Base-by-base conservation (phyloP, 495 filamentous ascomycete species). In the Hyaloscypha finlandica region DNA sequence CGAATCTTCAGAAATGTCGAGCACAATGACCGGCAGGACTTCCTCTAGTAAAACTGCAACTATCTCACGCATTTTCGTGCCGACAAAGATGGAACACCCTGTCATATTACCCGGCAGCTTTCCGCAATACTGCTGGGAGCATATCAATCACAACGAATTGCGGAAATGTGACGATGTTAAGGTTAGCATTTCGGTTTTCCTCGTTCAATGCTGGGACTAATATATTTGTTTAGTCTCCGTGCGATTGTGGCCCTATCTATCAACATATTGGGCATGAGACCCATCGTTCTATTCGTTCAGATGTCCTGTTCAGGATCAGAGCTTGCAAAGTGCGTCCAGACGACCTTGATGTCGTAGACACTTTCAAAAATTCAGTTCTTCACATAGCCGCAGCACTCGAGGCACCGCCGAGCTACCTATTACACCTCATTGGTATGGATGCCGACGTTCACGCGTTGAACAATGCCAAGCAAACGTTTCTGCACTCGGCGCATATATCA, bases 71-170 rank as follows among this genome's bases (percentile, higher is more conserved):
- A 22, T 37, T 14, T 60, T 25, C 20, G 45, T 31, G 8, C 29
- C 20, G 12, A 35, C 31, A 30, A 48, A 45, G 42, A 45, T 37
- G 14, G 16, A 39, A 57, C 29, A 35, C 57, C 61, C 61, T 19
- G 54, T 64, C 11, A 45, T 57, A 31, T 30, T 65, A 3, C 67
- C 67, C 33, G 67, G 67, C 5, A 30, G 42, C 42, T 69, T 69
- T 20, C 67, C 67, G 3, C 32, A 55, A 16, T 69, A 69, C 35
- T 69, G 67, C 51, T 69, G 67, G 67, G 56, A 64, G 30, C 62
- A 69, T 20, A 52, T 69, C 19, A 61, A 62, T 35, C 33, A 56
- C 25, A 61, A 65, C 31, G 25, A 61, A 37, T 42, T 69, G 22
- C n/a, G 29, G 6, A 25, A 20, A 12, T 69, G 67, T 35, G 57